Evolutionary conservation across 768 basidiomycete genomes (phyloP), one percentile per base, ranked within the genome.

Genomic region (Tremella yokohamensis): DNA sequence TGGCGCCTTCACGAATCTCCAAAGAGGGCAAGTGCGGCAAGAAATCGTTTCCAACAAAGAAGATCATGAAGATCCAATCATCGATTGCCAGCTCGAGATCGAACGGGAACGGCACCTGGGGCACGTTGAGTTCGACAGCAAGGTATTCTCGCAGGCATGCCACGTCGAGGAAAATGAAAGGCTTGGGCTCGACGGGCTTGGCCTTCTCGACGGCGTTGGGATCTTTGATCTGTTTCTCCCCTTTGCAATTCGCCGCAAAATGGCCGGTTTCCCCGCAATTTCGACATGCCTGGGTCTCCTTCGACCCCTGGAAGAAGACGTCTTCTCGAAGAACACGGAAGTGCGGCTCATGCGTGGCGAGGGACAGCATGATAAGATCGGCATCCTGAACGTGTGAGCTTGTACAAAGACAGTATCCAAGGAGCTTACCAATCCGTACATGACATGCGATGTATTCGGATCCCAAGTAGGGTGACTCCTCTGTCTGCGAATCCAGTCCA

Each of bases 131-230:
- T 76, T 98, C 96, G 75, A 89, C 85, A 79, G 94, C 90, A 67
- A 99, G 87, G 80, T 99, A 99, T 80, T 99, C 96, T 79, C 96
- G 88, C 66, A 99, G 81, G 66, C 89, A 84, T 60, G 88, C 82
- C 78, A 99, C 89, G 82, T 98, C 94, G 77, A 99, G 89, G 83
- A 96, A 98, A 79, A 99, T 97, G 82, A 96, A 99, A 13, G 96
- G 96, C 76, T 92, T 93, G 78, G 90, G 87, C 71, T 87, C 86
- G 57, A 73, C 70, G 1, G 85, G 79, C 56, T 69, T 71, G 82
- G 81, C 62, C 82, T 83, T 72, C 53, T 69, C 72, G 44, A 76
- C 74, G 24, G 76, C 69, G 38, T 77, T 72, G 16, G 73, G 60
- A 49, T 78, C 79, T 84, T 87, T 76, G 81, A 81, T 77, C 83